phyloP scores from a whole-genome alignment of 129 eudicot species.

The Helichrysum umbraculigerum region DNA sequence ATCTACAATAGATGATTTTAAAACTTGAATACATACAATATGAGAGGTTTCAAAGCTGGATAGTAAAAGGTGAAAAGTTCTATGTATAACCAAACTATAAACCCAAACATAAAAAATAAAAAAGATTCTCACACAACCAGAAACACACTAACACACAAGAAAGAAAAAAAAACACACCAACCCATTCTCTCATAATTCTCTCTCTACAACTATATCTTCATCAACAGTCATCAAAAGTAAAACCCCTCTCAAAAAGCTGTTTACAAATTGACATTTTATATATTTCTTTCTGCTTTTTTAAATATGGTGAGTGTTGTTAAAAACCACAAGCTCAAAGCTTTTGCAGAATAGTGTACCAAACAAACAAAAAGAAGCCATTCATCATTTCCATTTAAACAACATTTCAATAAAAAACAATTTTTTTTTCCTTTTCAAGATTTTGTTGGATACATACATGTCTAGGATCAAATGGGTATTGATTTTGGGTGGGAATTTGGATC shows the following conservation, averaged over 20 bases:
- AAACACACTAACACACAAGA: conserved; percentile 13
- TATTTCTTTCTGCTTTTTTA: conserved; percentile 20
- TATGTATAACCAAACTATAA: no score
- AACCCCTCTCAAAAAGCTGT: conserved; percentile 30
- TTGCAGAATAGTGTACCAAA: conserved; percentile 61
- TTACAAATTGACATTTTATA: conserved; percentile 23
- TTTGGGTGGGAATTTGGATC: conserved; percentile 65
- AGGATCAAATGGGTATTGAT: conserved; percentile 56
- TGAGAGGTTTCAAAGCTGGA: no score
- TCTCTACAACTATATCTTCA: neutral
- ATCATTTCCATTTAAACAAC: conserved; percentile 15
- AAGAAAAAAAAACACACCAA: conserved; percentile 20
- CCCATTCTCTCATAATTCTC: conserved; percentile 6
- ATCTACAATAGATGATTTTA: no score
- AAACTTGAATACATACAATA: no score
- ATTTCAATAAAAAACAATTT: neutral
- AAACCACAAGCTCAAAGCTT: conserved; percentile 52
- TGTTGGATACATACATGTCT: conserved; percentile 16
- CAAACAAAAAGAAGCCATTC: neutral
- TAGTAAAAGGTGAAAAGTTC: no score
- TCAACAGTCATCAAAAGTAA: conserved; percentile 16
- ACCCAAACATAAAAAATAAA: conserved; percentile 11
- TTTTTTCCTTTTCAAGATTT: conserved; percentile 4
- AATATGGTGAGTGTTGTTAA: conserved; percentile 26
- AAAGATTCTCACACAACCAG: conserved; percentile 23